Evolutionary conservation across 2,329 filamentous ascomycete genomes (phyloP).

Genomic region (Colletotrichum sp.): DNA sequence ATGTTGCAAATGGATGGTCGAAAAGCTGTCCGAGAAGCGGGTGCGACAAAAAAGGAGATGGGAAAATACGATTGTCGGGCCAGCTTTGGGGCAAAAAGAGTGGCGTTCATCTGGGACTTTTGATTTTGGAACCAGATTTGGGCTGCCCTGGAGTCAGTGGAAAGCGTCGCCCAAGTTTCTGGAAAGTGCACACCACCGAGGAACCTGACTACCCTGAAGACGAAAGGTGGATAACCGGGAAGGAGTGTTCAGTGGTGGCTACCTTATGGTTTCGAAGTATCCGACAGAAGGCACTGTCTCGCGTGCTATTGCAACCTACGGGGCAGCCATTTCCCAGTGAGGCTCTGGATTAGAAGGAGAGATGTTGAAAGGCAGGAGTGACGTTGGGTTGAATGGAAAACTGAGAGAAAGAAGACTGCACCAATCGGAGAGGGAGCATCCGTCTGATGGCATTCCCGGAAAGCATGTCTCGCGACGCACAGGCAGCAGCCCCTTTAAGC

Average conservation of each 20-base stretch:
- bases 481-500: too few species aligned
- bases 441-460: too few species aligned
- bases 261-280: not conserved
- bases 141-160: not conserved
- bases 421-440: too few species aligned
- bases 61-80: not conserved
- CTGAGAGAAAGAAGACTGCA: not conserved
- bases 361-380: not conserved
- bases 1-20: not conserved
- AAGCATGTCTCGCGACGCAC: too few species aligned
- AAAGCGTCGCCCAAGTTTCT: not conserved
- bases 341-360: not conserved
- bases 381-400: not conserved
- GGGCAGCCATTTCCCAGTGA: not conserved
- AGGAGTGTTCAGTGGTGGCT: not conserved
- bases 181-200: not conserved
- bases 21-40: not conserved
- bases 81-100: not conserved
- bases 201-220: not conserved
- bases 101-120: not conserved
- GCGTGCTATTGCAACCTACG: not conserved
- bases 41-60: not conserved
- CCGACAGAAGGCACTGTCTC: not conserved
- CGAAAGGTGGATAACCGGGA: not conserved
- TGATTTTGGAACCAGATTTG: not conserved